These are phyloP conservation scores for Pythium aristosporum DNA, from an alignment of 352 stramenopile genomes.

Conservation along the genomic window DNA sequence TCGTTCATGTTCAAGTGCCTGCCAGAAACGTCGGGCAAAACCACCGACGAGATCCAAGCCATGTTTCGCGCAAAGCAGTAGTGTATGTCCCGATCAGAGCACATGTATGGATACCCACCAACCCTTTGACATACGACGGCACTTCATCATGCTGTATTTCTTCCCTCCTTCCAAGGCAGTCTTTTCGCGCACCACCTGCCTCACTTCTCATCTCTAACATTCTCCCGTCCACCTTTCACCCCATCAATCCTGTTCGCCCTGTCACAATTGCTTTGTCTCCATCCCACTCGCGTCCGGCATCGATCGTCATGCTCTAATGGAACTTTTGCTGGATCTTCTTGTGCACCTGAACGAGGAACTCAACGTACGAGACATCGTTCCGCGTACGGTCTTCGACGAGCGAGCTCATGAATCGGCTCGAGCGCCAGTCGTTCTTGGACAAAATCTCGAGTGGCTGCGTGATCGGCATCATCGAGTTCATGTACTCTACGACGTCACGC, in stretches of 20 bases:
- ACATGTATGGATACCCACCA: no score
- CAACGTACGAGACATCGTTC: constrained; percentile 88
- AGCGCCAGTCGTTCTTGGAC: constrained; percentile 83
- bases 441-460: constrained; percentile 82
- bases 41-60: constrained; percentile 55
- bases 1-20: constrained; percentile 45
- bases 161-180: neutral
- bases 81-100: neutral
- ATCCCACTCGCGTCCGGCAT: neutral
- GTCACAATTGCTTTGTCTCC: neutral
- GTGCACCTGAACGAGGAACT: constrained; percentile 89
- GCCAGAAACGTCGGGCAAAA: constrained; percentile 63
- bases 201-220: no score
- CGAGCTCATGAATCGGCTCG: constrained; percentile 81
- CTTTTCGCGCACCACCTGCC: no score
- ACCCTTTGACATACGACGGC: no score
- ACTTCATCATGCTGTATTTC: constrained; percentile 7
- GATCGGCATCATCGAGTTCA: constrained; percentile 83
- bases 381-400: constrained; percentile 86
- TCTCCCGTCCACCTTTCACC: no score
- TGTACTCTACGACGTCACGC: constrained; percentile 70
- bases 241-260: neutral
- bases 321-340: constrained; percentile 93
- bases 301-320: constrained; percentile 43
- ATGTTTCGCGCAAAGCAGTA: constrained; percentile 28